phyloP scores from a whole-genome alignment of 148 eudicot genomes.

The Simmondsia chinensis region DNA sequence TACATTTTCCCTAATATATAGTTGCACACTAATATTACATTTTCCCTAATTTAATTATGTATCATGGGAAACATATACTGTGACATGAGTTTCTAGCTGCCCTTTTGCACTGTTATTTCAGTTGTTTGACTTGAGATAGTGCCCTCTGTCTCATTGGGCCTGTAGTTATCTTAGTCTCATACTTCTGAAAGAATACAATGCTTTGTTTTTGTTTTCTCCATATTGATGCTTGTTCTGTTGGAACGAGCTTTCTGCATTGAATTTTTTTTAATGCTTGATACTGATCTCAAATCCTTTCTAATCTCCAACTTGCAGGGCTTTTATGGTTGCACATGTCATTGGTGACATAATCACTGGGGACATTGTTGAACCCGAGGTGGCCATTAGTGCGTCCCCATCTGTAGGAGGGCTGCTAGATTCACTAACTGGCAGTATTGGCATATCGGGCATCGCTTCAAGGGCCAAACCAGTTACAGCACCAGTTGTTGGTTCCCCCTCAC shows the following conservation, averaged over 20 bases:
- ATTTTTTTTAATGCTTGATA: neutral
- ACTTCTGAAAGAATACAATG: too few species aligned
- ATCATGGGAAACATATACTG: too few species aligned
- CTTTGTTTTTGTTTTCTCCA: too few species aligned
- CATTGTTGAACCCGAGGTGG: conserved; percentile 67
- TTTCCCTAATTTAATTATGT: too few species aligned
- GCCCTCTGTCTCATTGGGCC: too few species aligned
- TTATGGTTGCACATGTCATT: conserved; percentile 70
- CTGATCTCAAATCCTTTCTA: neutral
- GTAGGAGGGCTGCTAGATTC: conserved; percentile 97
- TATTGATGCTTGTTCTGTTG: too few species aligned
- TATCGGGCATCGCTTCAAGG: conserved; percentile 76
- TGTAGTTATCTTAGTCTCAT: too few species aligned
- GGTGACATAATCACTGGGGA: conserved; percentile 82
- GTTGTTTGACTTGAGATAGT: too few species aligned
- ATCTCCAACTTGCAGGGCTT: conserved; percentile 44
- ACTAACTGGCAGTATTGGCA: conserved; percentile 91
- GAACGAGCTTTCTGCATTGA: neutral
- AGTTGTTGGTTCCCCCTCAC: conserved; percentile 54
- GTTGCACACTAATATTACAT: too few species aligned
- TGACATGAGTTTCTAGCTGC: too few species aligned
- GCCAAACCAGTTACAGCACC: conserved; percentile 74
- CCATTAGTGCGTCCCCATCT: conserved; percentile 61
- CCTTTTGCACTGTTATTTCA: too few species aligned
- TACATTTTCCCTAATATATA: too few species aligned